phyloP scores from a whole-genome alignment of 257 asterid species.

The Solanum virginianum region DNA sequence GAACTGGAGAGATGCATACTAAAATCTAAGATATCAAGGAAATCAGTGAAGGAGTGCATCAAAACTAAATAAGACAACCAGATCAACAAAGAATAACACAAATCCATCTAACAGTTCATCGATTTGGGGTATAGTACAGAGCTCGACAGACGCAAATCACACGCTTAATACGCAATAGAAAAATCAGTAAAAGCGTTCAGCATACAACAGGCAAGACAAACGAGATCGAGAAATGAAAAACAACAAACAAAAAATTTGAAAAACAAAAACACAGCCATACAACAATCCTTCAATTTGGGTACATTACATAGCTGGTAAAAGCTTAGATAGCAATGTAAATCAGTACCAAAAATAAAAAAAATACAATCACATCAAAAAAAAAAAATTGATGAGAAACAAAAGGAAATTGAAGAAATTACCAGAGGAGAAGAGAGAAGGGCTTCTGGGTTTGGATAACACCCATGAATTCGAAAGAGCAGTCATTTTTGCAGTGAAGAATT shows the following conservation, averaged over 20 bases:
- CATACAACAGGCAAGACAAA: not conserved
- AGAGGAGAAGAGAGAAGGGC: conserved; percentile 15
- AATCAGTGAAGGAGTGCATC: not conserved
- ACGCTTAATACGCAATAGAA: not conserved
- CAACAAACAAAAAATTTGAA: not conserved
- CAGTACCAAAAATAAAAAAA: not conserved
- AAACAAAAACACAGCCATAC: not conserved
- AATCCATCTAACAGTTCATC: not conserved
- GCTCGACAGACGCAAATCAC: not conserved
- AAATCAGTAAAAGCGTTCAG: not conserved
- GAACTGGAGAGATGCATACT: not conserved
- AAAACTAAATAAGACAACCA: not conserved
- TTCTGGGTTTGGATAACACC: conserved; percentile 21
- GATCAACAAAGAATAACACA: not conserved
- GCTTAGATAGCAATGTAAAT: not conserved
- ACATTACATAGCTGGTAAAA: not conserved
- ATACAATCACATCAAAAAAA: not conserved
- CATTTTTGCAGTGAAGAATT: conserved; percentile 2
- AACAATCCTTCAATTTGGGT: not conserved
- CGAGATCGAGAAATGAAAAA: not conserved
- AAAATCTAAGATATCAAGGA: not conserved
- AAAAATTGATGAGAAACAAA: not conserved
- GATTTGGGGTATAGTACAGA: not conserved
- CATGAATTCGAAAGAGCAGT: conserved; percentile 33
- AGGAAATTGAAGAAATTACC: conserved; percentile 10